Conservation (phyloP, 2,329 filamentous ascomycete genomes). For the Myriosclerotinia scirpicola region DNA sequence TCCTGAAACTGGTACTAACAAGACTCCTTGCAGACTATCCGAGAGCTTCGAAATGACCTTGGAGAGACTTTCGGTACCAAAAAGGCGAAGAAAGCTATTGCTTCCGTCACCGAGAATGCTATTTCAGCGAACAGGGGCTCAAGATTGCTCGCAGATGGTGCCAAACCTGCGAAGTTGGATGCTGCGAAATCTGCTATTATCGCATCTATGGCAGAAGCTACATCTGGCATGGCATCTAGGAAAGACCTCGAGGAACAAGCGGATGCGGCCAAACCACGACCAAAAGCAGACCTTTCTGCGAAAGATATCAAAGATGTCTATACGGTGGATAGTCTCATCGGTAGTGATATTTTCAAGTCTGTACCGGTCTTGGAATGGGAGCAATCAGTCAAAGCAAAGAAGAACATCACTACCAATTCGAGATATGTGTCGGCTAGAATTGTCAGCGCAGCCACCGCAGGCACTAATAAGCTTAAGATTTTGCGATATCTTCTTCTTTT, state of each 20-base stretch:
- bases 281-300: conserved; percentile 66
- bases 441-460: conserved; percentile 48
- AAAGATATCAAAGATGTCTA: conserved; percentile 72
- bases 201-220: conserved; percentile 60
- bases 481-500: conserved; percentile 61
- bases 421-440: conserved; percentile 65
- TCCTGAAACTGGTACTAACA: background rate
- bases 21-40: conserved; percentile 49
- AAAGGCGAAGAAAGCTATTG: conserved; percentile 78
- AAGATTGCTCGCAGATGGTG: conserved; percentile 41
- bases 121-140: conserved; percentile 49
- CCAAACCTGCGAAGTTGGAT: conserved; percentile 52
- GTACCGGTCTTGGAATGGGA: conserved; percentile 75
- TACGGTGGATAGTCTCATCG: conserved; percentile 64
- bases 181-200: conserved; percentile 60
- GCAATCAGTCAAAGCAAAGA: conserved; percentile 59
- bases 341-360: conserved; percentile 63
- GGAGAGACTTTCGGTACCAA: conserved; percentile 81
- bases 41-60: conserved; percentile 65
- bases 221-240: conserved; percentile 64
- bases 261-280: conserved; percentile 70
- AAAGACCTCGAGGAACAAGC: conserved; percentile 64
- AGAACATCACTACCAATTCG: conserved; percentile 55
- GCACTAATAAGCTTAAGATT: conserved; percentile 55
- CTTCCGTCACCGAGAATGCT: conserved; percentile 67